Conservation (phyloP, 208 protist genomes). For the Trypanosoma grayi region DNA sequence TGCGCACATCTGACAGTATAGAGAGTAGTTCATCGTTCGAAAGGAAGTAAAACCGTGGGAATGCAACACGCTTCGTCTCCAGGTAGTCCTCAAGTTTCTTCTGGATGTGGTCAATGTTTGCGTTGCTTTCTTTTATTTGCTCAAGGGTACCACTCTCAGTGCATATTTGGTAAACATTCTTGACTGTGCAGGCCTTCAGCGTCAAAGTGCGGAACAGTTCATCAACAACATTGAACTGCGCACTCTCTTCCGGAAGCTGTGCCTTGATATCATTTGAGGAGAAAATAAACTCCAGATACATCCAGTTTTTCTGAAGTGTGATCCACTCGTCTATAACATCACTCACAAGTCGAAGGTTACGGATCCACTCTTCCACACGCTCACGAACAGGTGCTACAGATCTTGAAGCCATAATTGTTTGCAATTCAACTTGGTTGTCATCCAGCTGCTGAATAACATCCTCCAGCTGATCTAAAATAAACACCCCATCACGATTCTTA, state of each 20-base stretch:
- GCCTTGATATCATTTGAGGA: conserved; percentile 96
- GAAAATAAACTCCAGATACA: conserved; percentile 99
- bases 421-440: conserved; percentile 91
- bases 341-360: conserved; percentile 74
- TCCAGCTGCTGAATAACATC: conserved; percentile 93
- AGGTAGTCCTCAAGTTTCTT: conserved; percentile 96
- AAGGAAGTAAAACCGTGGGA: conserved; percentile 98
- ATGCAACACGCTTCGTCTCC: conserved; percentile 95
- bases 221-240: conserved; percentile 90
- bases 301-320: conserved; percentile 95
- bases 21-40: conserved; percentile 98
- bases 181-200: conserved; percentile 68
- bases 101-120: conserved; percentile 93
- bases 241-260: conserved; percentile 90
- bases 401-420: conserved; percentile 90
- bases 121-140: conserved; percentile 79
- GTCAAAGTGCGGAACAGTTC: conserved; percentile 90
- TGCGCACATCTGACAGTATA: conserved; percentile 96
- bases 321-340: conserved; percentile 96
- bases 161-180: conserved; percentile 90
- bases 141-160: conserved; percentile 78
- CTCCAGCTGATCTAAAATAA: conserved; percentile 88
- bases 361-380: conserved; percentile 90
- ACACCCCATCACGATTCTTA: conserved; percentile 83
- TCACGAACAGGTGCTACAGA: conserved; percentile 84